phyloP scores from a whole-genome alignment of 371 early-diverging fungal species.

The Blastocladiella emersonii region DNA sequence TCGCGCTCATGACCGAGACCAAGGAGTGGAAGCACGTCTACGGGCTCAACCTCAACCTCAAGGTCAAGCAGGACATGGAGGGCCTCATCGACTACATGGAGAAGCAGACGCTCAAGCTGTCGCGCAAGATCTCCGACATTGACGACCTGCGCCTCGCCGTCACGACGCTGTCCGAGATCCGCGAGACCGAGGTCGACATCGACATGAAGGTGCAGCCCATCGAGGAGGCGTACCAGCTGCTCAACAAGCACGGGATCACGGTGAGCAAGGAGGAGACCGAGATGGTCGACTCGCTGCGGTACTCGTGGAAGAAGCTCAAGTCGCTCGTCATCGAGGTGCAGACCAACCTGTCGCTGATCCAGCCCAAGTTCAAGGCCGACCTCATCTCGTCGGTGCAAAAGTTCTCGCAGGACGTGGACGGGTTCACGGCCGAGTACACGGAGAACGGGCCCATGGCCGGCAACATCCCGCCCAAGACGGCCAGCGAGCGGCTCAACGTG shows the following conservation, averaged over 20 bases:
- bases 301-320: slow-evolving; percentile 48
- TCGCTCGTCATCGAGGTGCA: slow-evolving; percentile 40
- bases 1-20: slow-evolving; percentile 36
- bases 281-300: slow-evolving; percentile 47
- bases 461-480: slow-evolving; percentile 42
- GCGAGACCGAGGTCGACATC: slow-evolving; percentile 43
- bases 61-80: slow-evolving; percentile 47
- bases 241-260: slow-evolving; percentile 34
- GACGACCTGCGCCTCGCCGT: slow-evolving; percentile 43
- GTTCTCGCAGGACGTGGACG: slow-evolving; percentile 38
- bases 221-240: slow-evolving; percentile 40
- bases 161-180: slow-evolving; percentile 36
- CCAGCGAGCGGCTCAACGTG: slow-evolving; percentile 39
- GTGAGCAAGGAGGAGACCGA: slow-evolving; percentile 46
- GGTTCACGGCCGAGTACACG: slow-evolving; percentile 37
- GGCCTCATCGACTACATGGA: slow-evolving; percentile 47
- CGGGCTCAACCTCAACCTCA: slow-evolving; percentile 38
- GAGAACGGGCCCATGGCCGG: slow-evolving; percentile 47
- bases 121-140: slow-evolving; percentile 41
- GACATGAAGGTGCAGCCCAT: slow-evolving; percentile 49
- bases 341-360: slow-evolving; percentile 34
- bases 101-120: slow-evolving; percentile 30
- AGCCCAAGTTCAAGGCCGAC: slow-evolving; percentile 42
- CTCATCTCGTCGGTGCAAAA: slow-evolving; percentile 33
- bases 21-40: slow-evolving; percentile 48